Conservation (phyloP, 176 grass and related monocot genomes). For the Puccinellia tenuiflora region DNA sequence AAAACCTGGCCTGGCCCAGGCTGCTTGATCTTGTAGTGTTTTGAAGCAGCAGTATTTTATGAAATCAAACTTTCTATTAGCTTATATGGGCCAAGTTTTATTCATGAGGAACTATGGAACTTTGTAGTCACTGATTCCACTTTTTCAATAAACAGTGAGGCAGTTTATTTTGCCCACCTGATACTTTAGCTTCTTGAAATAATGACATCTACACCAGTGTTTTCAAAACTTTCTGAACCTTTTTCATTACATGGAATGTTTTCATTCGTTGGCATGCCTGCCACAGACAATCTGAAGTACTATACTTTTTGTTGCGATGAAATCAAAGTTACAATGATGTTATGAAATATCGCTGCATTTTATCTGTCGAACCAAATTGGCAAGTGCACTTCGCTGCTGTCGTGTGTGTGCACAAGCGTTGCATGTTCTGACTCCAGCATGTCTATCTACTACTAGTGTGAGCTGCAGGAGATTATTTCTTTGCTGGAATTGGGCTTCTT, state of each 20-base stretch:
- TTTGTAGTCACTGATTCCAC: slow-evolving; percentile 31
- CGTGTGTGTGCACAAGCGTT: not conserved
- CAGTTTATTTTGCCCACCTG: not conserved
- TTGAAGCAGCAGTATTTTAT: not conserved
- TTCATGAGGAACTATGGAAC: slow-evolving; percentile 28
- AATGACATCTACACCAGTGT: not conserved
- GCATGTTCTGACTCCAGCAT: not conserved
- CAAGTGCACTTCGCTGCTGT: not conserved
- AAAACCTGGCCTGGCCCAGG: not conserved
- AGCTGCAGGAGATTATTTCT: too few relatives aligned
- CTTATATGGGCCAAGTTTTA: not conserved
- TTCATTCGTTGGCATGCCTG: not conserved
- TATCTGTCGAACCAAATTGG: not conserved
- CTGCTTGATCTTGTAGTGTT: not conserved
- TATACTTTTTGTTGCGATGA: not conserved
- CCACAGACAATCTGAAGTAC: not conserved
- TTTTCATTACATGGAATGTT: not conserved
- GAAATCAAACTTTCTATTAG: not conserved
- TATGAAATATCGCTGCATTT: not conserved
- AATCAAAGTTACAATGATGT: not conserved
- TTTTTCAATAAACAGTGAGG: not conserved
- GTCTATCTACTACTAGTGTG: not conserved
- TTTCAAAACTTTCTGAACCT: not conserved
- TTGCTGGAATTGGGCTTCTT: not conserved
- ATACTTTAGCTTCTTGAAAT: not conserved